phyloP scores from a whole-genome alignment of 2,329 filamentous ascomycete genomes.

The Sclerotinia borealis region DNA sequence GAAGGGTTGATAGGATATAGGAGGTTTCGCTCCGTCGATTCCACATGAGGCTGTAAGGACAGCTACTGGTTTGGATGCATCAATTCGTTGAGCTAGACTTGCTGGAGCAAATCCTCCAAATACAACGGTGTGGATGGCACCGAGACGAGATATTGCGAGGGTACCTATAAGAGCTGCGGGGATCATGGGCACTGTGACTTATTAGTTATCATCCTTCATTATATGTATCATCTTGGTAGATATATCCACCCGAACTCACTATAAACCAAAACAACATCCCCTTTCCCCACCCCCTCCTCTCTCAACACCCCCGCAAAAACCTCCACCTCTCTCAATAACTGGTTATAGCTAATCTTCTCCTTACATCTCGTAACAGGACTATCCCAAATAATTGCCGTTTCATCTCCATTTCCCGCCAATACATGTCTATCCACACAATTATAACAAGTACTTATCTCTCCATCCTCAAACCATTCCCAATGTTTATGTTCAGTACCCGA shows the following conservation, averaged over 20 bases:
- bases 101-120: conserved; percentile 85
- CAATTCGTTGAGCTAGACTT: conserved; percentile 82
- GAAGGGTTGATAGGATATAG: conserved; percentile 69
- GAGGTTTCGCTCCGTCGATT: conserved; percentile 78
- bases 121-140: conserved; percentile 84
- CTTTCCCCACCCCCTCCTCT: conserved; percentile 74
- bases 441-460: conserved; percentile 84
- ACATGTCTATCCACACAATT: conserved; percentile 91
- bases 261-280: conserved; percentile 86
- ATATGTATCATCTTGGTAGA: neutral
- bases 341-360: conserved; percentile 65
- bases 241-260: conserved; percentile 48
- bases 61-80: conserved; percentile 67
- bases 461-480: conserved; percentile 88
- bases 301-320: conserved; percentile 73
- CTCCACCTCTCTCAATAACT: conserved; percentile 75
- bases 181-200: conserved; percentile 78
- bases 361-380: conserved; percentile 74
- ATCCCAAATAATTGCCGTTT: conserved; percentile 78
- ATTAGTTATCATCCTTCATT: neutral
- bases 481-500: conserved; percentile 60
- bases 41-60: conserved; percentile 89
- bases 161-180: conserved; percentile 82
- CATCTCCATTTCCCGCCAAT: conserved; percentile 65
- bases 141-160: conserved; percentile 72